These are phyloP conservation scores for Cladophialophora carrionii DNA, from an alignment of 2,329 filamentous ascomycete genomes.

Conservation along the genomic window DNA sequence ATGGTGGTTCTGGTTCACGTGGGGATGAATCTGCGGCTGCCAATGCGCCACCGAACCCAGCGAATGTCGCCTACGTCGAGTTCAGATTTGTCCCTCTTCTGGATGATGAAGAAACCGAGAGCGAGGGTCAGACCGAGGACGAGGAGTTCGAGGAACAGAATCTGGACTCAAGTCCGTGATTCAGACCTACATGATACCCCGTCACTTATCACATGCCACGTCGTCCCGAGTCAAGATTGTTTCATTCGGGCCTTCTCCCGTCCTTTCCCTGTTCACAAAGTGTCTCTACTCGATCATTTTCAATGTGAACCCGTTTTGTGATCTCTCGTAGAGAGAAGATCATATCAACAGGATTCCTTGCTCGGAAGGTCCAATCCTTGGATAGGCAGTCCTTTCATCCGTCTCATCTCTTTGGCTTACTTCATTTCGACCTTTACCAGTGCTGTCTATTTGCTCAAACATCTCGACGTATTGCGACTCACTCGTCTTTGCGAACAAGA, in stretches of 20 bases:
- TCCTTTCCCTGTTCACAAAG: neutral
- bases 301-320: neutral
- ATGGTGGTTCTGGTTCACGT: slow-evolving; percentile 40
- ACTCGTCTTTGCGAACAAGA: neutral
- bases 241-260: neutral
- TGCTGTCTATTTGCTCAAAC: neutral
- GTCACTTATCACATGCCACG: neutral
- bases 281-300: neutral
- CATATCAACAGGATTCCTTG: neutral
- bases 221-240: neutral
- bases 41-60: slow-evolving; percentile 28
- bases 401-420: neutral
- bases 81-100: slow-evolving; percentile 53
- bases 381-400: neutral
- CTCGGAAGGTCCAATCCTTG: neutral
- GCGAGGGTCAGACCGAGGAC: slow-evolving; percentile 34
- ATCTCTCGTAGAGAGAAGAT: neutral
- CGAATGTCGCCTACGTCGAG: slow-evolving; percentile 47
- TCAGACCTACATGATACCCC: neutral
- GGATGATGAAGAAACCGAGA: slow-evolving; percentile 49
- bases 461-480: neutral
- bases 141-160: slow-evolving; percentile 17
- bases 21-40: slow-evolving; percentile 21
- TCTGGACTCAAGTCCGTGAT: slow-evolving; percentile 4
- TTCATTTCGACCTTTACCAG: neutral